Base-by-base conservation (phyloP, 495 filamentous ascomycete genomes). In the Hyphodiscus hymeniophilus region DNA sequence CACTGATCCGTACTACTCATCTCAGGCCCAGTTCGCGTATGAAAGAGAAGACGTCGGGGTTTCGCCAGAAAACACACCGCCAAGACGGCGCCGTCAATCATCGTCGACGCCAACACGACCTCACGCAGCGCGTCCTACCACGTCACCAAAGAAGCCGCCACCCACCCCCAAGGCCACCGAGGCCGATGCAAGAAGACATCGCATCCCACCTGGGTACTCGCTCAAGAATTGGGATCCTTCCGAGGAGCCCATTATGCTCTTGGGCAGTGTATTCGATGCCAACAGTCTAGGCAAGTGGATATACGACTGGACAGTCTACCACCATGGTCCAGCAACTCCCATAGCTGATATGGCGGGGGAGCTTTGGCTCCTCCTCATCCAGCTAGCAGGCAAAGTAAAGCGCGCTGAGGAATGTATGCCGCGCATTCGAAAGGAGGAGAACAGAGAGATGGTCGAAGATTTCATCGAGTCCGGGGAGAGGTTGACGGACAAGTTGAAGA, bases 241-340 rank as follows among this genome's bases (percentile, higher is more conserved):
- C 36, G 89, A 95, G 66, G 87, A 63, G 45, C 85, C 92, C 26
- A 94, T 98, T 64, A 81, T 95, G 63, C 76, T 98, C 5, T 76
- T 97, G 7, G 92, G 92, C 34, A 94, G 87, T 61, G 92, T 97
- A 38, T 98, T 97, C 61, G 94, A 97, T 60, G 87, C 92, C 64
- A 95, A 95, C 75, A 94, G 87, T 17, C 76, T 98, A 13, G 92
- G 92, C 59, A 95, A 95, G 67, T 98, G 92, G 92, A 91, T 98
- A 63, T 98, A 95, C 70, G 94, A 98, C 74, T 98, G 92, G 92
- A 96, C 92, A 24, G 87, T 96, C 50, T 96, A 87, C 70, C 82
- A 85, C 63, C 85, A 94, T 54, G 89, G 89, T 33, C 76, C 88
- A 10, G 79, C 78, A 22, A 88, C 87, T 3, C 87, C 92, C 50